Conservation (phyloP, 352 stramenopile genomes). For the Pythium apleroticum region DNA sequence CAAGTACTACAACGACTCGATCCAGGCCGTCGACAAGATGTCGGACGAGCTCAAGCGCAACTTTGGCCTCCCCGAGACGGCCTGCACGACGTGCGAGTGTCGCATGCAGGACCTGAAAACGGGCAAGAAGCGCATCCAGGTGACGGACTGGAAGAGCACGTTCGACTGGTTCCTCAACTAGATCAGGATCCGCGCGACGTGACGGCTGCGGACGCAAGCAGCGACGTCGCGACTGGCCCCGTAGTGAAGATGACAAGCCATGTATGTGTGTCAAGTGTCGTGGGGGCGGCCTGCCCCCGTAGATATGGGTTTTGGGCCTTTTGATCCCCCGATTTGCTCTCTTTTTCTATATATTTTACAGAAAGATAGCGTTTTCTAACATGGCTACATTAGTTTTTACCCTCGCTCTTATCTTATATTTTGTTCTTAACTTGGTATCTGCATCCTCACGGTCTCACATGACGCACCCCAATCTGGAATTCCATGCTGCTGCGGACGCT, state of each 20-base stretch:
- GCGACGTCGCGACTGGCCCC: neutral
- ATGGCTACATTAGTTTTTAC: neutral
- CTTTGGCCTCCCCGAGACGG: conserved; percentile 29
- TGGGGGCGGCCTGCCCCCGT: neutral
- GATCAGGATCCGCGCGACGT: neutral
- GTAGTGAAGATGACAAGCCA: neutral
- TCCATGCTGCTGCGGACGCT: conserved; percentile 3
- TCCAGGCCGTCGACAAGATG: conserved; percentile 46
- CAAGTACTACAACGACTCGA: conserved; percentile 44
- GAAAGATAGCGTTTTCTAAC: conserved; percentile 1
- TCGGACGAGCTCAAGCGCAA: conserved; percentile 34
- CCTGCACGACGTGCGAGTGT: conserved; percentile 41
- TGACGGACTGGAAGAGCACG: conserved; percentile 26
- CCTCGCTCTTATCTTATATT: neutral
- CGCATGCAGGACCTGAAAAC: conserved; percentile 25
- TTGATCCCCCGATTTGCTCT: neutral
- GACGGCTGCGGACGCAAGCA: neutral
- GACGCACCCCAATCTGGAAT: neutral
- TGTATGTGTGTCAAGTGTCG: neutral
- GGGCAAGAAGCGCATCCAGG: conserved; percentile 22
- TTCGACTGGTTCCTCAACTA: conserved; percentile 22
- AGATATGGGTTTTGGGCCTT: neutral
- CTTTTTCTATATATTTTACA: conserved; percentile 1
- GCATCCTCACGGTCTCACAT: neutral
- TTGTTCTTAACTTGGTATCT: neutral